phyloP scores from a whole-genome alignment of 2,329 filamentous ascomycete genomes.

The Aspergillus sp. region DNA sequence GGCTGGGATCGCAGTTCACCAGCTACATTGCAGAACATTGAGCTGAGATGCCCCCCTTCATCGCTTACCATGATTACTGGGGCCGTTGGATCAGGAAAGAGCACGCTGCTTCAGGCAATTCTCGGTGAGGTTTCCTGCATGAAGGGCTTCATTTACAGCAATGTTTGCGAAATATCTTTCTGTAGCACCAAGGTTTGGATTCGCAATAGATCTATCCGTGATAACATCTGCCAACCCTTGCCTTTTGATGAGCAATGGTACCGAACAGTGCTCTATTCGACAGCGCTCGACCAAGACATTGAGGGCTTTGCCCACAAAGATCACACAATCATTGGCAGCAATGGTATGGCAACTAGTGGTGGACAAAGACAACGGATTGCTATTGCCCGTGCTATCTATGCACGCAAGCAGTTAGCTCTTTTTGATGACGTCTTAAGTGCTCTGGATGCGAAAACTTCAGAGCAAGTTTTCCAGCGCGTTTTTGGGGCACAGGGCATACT shows the following conservation, averaged over 20 bases:
- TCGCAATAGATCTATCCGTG: background rate
- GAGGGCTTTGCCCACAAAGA: slow-evolving; percentile 72
- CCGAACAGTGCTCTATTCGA: background rate
- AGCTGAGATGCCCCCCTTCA: background rate
- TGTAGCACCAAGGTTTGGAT: background rate
- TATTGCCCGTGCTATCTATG: slow-evolving; percentile 2
- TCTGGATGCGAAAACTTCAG: background rate
- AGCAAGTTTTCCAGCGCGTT: background rate
- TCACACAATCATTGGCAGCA: slow-evolving; percentile 73
- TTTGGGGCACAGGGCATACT: background rate
- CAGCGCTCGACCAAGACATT: background rate
- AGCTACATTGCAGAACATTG: background rate
- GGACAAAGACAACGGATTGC: background rate
- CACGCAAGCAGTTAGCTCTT: background rate
- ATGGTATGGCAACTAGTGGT: slow-evolving; percentile 51
- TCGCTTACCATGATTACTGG: background rate
- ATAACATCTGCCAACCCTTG: background rate
- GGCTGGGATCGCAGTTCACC: background rate
- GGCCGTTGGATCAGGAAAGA: background rate
- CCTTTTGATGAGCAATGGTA: background rate
- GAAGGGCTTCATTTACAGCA: background rate
- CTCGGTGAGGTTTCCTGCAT: background rate
- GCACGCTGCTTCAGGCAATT: background rate
- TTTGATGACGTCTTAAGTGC: background rate
- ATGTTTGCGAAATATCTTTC: background rate